Conservation (phyloP, 768 basidiomycete species). For the Pilatotrama ljubarskyi region DNA sequence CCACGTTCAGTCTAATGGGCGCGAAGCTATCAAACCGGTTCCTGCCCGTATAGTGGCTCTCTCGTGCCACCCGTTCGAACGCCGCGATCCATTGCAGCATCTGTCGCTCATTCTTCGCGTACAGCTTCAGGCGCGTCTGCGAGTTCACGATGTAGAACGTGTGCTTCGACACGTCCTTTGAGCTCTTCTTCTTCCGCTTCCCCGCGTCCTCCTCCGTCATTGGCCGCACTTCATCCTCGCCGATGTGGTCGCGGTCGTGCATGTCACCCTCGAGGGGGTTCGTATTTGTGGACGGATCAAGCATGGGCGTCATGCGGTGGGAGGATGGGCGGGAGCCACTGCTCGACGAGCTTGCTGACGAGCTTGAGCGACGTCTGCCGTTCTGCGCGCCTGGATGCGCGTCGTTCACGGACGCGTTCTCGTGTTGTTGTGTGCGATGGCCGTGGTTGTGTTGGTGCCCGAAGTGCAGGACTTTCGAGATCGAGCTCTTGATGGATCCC, state of each 20-base stretch:
- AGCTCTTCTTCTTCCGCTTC: conserved; percentile 47
- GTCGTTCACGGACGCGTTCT: conserved; percentile 8
- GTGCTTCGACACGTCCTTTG: conserved; percentile 80
- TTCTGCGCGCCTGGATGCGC: background rate
- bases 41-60: conserved; percentile 72
- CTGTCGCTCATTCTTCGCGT: conserved; percentile 91
- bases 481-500: conserved; percentile 47
- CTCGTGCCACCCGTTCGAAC: conserved; percentile 74
- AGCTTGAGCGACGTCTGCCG: conserved; percentile 3
- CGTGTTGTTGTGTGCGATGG: background rate
- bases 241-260: conserved; percentile 21
- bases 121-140: conserved; percentile 84
- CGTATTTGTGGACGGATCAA: conserved; percentile 79
- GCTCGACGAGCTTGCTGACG: conserved; percentile 33
- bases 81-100: conserved; percentile 98
- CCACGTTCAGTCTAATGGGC: conserved; percentile 88
- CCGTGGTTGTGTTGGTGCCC: conserved; percentile 4
- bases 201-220: conserved; percentile 34
- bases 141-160: conserved; percentile 93
- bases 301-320: conserved; percentile 54
- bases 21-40: conserved; percentile 96
- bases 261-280: conserved; percentile 47
- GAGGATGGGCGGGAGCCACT: conserved; percentile 32
- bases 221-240: conserved; percentile 29
- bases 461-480: conserved; percentile 48